Conservation (phyloP, 2,329 filamentous ascomycete genomes). For the Fusarium circinatum region DNA sequence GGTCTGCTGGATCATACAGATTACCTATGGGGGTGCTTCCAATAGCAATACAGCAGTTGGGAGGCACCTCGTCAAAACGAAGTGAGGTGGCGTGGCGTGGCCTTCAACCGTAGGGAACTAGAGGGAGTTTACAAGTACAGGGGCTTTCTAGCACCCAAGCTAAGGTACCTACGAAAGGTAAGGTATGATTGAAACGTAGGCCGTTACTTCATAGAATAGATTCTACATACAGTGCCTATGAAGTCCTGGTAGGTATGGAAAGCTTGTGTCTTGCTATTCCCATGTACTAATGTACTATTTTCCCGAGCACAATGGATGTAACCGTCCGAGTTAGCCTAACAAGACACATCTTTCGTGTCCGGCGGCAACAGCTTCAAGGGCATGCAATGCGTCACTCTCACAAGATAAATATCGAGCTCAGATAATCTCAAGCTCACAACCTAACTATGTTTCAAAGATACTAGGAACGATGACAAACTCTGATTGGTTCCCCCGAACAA, state of each 20-base stretch:
- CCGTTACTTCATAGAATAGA: not conserved
- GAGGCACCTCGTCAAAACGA: slow-evolving; percentile 17
- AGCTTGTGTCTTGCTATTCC: not conserved
- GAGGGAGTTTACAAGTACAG: not conserved
- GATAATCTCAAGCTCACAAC: not conserved
- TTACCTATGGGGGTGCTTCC: not conserved
- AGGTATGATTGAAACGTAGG: not conserved
- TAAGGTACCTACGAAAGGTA: not conserved
- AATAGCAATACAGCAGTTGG: not conserved
- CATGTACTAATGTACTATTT: not conserved
- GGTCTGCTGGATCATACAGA: slow-evolving; percentile 4
- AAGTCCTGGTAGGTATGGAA: not conserved
- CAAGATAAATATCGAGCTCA: slow-evolving; percentile 10
- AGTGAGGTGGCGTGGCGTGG: not conserved
- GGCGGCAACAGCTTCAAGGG: slow-evolving; percentile 20
- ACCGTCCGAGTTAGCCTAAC: not conserved
- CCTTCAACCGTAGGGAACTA: not conserved
- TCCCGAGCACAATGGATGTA: not conserved
- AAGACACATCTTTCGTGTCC: not conserved
- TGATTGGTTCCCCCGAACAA: slow-evolving; percentile 39
- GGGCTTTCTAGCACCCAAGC: not conserved
- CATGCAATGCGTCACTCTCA: slow-evolving; percentile 11
- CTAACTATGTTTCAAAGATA: slow-evolving; percentile 14
- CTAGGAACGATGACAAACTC: not conserved
- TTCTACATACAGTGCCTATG: not conserved